Base-by-base conservation (phyloP, 768 basidiomycete genomes). In the Dioszegia crocea region DNA sequence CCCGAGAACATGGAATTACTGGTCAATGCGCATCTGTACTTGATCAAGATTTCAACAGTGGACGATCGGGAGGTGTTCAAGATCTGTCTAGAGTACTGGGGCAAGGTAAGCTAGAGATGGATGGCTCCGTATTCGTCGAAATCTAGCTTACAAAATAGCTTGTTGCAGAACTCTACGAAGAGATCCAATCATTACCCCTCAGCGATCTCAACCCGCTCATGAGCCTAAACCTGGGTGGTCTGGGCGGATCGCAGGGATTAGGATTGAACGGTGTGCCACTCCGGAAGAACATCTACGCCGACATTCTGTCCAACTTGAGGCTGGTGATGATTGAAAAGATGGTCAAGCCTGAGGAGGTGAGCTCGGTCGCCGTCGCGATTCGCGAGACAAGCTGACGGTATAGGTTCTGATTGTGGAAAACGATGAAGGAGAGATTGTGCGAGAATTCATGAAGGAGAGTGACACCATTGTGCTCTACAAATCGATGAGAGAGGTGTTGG, bases 11-110 rank as follows among this genome's bases (percentile, higher is more conserved):
- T 89, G 48, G 91, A 94, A 68, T 87, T 98, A 0, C 82, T 99
- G 26, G 84, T 97, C 52, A 99, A 98, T 73, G 93, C 94, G 0
- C 94, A 99, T 77, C 80, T 94, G 27, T 99, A 98, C 79, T 91
- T 99, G 84, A 90, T 98, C 74, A 98, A 97, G 78, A 86, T 99
- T 36, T 93, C 91, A 0, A 91, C 92, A 66, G 96, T 99, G 33
- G 94, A 99, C 69, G 96, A 99, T 74, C 86, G 94, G 51, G 96
- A 99, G 77, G 88, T 99, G 64, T 98, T 98, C 85, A 99, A 99
- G 80, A 96, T 99, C 71, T 96, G 94, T 67, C 79, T 98, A 71
- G 96, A 98, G 74, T 99, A 98, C 79, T 99, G 96, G 76, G 69
- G 63, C 12, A 74, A 74, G 64, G 72, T 70, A 40, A 61, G 74